phyloP scores from a whole-genome alignment of 1,284 basidiomycete genomes.

The Ustilago xerochloae region DNA sequence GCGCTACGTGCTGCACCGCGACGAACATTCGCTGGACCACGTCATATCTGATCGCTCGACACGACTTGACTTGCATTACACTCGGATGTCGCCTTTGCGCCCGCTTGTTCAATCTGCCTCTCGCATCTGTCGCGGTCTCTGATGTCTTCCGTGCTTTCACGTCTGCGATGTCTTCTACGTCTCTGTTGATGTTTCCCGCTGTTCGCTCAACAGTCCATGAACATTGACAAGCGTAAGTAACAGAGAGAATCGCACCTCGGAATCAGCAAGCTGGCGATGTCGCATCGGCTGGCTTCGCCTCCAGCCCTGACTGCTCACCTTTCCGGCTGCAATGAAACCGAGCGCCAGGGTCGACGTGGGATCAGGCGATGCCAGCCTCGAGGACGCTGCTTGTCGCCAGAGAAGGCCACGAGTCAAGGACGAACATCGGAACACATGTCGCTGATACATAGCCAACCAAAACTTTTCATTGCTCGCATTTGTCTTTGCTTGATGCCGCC shows the following conservation, averaged over 20 bases:
- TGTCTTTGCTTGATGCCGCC: not conserved
- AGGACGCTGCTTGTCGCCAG: not conserved
- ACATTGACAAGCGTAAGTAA: constrained; percentile 62
- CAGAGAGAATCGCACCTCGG: not conserved
- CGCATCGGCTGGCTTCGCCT: not conserved
- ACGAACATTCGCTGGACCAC: not conserved
- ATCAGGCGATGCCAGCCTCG: not conserved
- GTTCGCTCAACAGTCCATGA: constrained; percentile 49
- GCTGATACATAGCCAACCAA: not conserved
- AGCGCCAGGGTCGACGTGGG: not conserved
- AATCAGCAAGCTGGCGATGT: no score
- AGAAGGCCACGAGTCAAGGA: not conserved
- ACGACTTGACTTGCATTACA: not conserved
- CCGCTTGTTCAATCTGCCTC: not conserved
- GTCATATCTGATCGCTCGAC: not conserved
- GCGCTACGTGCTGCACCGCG: not conserved
- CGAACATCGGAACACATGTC: not conserved
- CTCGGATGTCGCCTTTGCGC: not conserved
- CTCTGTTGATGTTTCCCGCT: constrained; percentile 7
- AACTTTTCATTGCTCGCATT: not conserved
- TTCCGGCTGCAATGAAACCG: not conserved
- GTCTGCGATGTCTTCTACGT: no score
- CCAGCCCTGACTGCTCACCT: not conserved
- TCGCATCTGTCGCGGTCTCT: not conserved
- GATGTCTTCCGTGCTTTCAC: not conserved